Evolutionary conservation across 2,329 filamentous ascomycete genomes (phyloP).

Genomic region (Colletotrichum paranaense): DNA sequence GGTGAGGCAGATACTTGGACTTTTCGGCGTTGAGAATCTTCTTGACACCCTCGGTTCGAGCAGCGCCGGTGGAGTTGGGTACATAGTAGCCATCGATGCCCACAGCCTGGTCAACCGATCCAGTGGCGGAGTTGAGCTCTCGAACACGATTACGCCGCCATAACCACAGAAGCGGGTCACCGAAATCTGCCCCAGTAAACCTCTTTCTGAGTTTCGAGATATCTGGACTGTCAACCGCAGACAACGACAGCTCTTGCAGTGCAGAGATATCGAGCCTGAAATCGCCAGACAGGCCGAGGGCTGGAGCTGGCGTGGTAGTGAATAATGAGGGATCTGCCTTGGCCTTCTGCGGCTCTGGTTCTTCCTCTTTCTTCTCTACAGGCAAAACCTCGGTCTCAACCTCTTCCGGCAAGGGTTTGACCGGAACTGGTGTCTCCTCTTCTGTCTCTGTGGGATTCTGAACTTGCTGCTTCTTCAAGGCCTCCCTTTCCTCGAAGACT

Average conservation of each 20-base stretch:
- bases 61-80: slow-evolving; percentile 84
- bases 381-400: slow-evolving; percentile 41
- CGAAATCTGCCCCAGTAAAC: slow-evolving; percentile 56
- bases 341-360: slow-evolving; percentile 41
- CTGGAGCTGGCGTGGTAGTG: slow-evolving; percentile 58
- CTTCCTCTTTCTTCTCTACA: slow-evolving; percentile 47
- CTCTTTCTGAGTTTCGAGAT: slow-evolving; percentile 60
- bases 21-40: slow-evolving; percentile 98
- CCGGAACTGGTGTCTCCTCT: slow-evolving; percentile 39
- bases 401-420: slow-evolving; percentile 46
- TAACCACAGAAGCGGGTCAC: slow-evolving; percentile 65
- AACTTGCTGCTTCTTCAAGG: slow-evolving; percentile 67
- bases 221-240: slow-evolving; percentile 60
- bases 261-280: slow-evolving; percentile 59
- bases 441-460: slow-evolving; percentile 47
- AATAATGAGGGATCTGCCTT: slow-evolving; percentile 58
- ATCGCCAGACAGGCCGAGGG: slow-evolving; percentile 56
- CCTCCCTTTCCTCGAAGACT: slow-evolving; percentile 74
- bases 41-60: slow-evolving; percentile 92
- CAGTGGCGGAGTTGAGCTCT: slow-evolving; percentile 60
- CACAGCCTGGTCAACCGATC: slow-evolving; percentile 46
- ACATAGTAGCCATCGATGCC: slow-evolving; percentile 79
- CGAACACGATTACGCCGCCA: slow-evolving; percentile 68
- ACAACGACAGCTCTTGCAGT: slow-evolving; percentile 56
- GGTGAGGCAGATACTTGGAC: slow-evolving; percentile 96